Percentiles rank a stretch among this genome's conserved stretches.
Conservation (phyloP, 768 basidiomycete genomes). For the Suillus cothurnatus region DNA sequence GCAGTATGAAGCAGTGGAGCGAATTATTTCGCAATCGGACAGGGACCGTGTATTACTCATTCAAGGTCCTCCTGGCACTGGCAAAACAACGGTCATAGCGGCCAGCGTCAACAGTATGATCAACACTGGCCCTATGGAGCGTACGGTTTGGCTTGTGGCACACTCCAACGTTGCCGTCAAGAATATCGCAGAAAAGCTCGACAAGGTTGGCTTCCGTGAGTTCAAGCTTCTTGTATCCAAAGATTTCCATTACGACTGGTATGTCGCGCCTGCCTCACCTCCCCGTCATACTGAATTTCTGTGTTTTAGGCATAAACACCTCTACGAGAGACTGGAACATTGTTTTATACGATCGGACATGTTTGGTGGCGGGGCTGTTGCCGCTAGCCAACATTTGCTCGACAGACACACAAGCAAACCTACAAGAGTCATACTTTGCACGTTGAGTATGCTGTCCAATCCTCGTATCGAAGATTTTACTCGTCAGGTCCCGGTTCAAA, state of each 20-base stretch:
- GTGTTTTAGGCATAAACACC: no score
- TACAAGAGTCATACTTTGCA: conserved; percentile 45
- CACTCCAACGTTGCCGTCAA: conserved; percentile 56
- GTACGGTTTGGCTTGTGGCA: conserved; percentile 42
- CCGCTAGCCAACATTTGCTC: conserved; percentile 22
- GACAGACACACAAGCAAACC: conserved; percentile 7
- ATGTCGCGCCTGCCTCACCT: conserved; percentile 8
- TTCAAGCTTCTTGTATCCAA: conserved; percentile 46
- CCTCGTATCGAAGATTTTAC: conserved; percentile 16
- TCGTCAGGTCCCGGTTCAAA: not conserved
- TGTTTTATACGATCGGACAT: no score
- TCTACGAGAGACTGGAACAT: no score
- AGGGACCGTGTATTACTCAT: conserved; percentile 28
- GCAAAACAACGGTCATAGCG: conserved; percentile 47
- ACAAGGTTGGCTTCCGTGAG: conserved; percentile 28
- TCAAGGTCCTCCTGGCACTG: conserved; percentile 45
- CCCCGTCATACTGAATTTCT: not conserved
- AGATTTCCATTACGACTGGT: conserved; percentile 51
- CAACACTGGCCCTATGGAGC: conserved; percentile 9
- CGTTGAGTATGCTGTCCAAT: conserved; percentile 48
- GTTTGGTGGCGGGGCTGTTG: no score
- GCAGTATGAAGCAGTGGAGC: conserved; percentile 29
- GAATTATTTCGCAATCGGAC: conserved; percentile 26
- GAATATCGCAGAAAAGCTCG: conserved; percentile 50
- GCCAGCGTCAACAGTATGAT: conserved; percentile 32